Evolutionary conservation across 805 yeast species (phyloP).

Genomic region (Grigorovia jiainica): DNA sequence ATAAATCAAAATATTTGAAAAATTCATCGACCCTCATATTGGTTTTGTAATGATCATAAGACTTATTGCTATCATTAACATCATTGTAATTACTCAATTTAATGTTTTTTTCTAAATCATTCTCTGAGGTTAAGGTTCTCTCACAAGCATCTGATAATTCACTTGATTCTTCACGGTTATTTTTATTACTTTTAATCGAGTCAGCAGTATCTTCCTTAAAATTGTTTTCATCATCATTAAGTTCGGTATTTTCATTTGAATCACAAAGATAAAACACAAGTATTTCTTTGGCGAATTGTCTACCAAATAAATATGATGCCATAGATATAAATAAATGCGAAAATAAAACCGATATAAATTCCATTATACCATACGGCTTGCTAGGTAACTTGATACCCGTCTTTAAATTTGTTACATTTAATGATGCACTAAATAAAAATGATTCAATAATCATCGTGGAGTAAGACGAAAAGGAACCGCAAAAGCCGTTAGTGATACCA

Average conservation of each 20-base stretch:
- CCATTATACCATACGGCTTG: constrained; percentile 73
- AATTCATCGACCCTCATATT: too few relatives aligned
- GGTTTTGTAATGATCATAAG: too few relatives aligned
- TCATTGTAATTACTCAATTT: too few relatives aligned
- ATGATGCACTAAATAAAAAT: constrained; percentile 25
- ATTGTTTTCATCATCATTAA: neutral
- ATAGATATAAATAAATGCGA: constrained; percentile 54
- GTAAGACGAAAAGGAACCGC: constrained; percentile 77
- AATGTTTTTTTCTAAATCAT: neutral
- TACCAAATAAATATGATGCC: constrained; percentile 51
- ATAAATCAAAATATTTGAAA: constrained; percentile 2
- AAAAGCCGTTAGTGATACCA: constrained; percentile 69
- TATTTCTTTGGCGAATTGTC: constrained; percentile 31
- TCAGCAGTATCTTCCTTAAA: neutral
- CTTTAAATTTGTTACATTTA: constrained; percentile 8
- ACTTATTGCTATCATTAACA: neutral
- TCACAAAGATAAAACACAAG: constrained; percentile 3
- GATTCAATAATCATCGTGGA: constrained; percentile 40
- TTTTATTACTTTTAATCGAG: neutral
- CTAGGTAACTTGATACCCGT: constrained; percentile 37
- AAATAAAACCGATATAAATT: constrained; percentile 53
- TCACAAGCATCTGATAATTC: neutral
- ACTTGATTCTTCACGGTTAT: neutral
- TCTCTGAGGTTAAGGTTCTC: neutral
- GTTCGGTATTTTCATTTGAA: neutral